Evolutionary conservation across 768 basidiomycete genomes (phyloP).

Genomic region (Suillus lakei): DNA sequence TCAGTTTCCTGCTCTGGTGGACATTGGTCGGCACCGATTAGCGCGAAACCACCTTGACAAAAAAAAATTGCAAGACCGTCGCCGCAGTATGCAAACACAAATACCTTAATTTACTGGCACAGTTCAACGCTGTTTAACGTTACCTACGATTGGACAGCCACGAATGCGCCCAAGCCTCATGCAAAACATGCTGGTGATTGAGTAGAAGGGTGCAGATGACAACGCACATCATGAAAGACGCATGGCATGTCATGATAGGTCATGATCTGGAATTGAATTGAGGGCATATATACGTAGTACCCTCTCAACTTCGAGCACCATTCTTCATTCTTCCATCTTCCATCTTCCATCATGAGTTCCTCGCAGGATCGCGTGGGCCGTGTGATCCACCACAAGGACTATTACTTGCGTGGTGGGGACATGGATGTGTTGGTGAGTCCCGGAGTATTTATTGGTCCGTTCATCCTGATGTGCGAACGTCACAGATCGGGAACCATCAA

Average conservation of each 20-base stretch:
- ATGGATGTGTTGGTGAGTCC: constrained; percentile 54
- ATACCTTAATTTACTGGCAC: background rate
- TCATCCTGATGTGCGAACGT: background rate
- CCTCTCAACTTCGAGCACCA: background rate
- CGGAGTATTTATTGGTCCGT: background rate
- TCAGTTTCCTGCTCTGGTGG: background rate
- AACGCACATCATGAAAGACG: background rate
- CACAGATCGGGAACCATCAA: constrained; percentile 37
- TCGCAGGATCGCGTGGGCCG: constrained; percentile 17
- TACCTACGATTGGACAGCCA: background rate
- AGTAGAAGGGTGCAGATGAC: background rate
- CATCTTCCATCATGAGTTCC: background rate
- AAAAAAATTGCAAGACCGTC: background rate
- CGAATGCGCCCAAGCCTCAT: background rate
- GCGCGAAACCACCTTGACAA: background rate
- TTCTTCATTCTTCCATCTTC: background rate
- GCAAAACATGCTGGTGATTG: constrained; percentile 3
- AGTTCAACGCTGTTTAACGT: background rate
- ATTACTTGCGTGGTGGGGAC: constrained; percentile 61
- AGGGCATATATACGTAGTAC: background rate
- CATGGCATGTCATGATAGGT: constrained; percentile 4
- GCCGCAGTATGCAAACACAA: background rate
- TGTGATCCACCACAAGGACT: constrained; percentile 37
- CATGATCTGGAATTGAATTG: constrained; percentile 3
- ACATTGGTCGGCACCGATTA: background rate